Evolutionary conservation across 2,329 filamentous ascomycete genomes (phyloP), one percentile per base, ranked within the genome.

Genomic region (Claviceps maximensis): DNA sequence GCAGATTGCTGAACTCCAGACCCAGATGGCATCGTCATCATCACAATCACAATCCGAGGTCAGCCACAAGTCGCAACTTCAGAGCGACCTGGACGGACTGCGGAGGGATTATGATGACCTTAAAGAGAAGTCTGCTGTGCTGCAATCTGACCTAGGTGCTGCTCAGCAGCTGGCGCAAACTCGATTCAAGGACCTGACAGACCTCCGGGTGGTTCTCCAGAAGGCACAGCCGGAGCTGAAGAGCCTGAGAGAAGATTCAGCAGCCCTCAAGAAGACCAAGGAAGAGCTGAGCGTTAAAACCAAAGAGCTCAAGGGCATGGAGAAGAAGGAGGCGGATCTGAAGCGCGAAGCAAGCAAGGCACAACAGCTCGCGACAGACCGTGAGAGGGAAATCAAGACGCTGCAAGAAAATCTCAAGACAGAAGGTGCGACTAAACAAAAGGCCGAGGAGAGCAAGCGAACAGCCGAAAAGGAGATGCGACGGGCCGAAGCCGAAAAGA

Each of bases 181-280:
- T 17, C 79, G 93, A 31, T 97, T 89, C 73, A 95, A 89, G 66
- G 90, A 97, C 55, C 72, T 96, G 1, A 84, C 83, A 0, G 87
- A 95, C 29, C 72, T 95, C 47, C 79, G 84, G 21, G 86, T 91
- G 56, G 75, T 90, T 2, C 69, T 96, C 31, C 84, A 89, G 58
- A 94, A 93, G 65, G 79, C 86, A 0, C 90, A 96, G 62, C 86
- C 89, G 0, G 91, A 98, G 67, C 72, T 97, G 25, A 86, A 84
- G 65, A 83, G 74, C 46, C 74, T 97, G 21, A 82, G 88, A 8
- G 81, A 84, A 49, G 90, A 97, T 60, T 83, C 87, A 31, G 78
- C 80, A 0, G 78, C 83, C 42, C 74, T 97, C 36, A 90, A 89
- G 66, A 74, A 74, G 0, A 77, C 80, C 3, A 91, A 86, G 63